Percentiles rank a stretch among this genome's conserved stretches.
phyloP scores from a whole-genome alignment of 768 basidiomycete genomes.

The Leucogyrophana mollusca region DNA sequence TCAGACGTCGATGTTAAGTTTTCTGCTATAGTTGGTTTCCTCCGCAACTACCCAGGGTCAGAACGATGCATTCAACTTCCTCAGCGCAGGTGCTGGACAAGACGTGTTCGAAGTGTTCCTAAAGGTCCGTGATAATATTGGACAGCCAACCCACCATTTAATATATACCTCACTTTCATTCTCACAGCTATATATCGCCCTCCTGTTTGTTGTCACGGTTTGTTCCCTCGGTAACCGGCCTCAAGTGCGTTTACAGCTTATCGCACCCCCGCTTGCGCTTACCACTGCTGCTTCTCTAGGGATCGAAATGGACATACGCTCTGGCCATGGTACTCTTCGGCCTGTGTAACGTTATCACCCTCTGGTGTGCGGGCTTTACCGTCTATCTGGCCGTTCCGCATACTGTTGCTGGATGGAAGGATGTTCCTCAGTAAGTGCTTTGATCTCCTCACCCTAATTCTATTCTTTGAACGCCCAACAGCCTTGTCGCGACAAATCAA shows the following conservation, averaged over 20 bases:
- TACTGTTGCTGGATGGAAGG: constrained; percentile 69
- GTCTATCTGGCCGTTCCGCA: constrained; percentile 85
- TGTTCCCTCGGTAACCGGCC: constrained; percentile 93
- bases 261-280: constrained; percentile 4
- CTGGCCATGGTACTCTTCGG: constrained; percentile 78
- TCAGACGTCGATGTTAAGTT: constrained; percentile 9
- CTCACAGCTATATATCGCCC: constrained; percentile 71
- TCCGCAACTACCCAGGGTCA: constrained; percentile 62
- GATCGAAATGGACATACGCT: constrained; percentile 84
- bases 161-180: constrained; percentile 16
- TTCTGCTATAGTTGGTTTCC: constrained; percentile 61
- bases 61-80: constrained; percentile 79
- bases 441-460: not conserved
- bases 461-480: constrained; percentile 30
- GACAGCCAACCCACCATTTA: not conserved
- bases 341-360: constrained; percentile 71
- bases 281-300: constrained; percentile 35
- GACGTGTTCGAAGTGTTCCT: constrained; percentile 78
- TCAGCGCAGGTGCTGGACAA: constrained; percentile 68
- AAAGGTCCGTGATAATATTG: constrained; percentile 32
- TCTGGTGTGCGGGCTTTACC: constrained; percentile 90
- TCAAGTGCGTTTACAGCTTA: constrained; percentile 36
- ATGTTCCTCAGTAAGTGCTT: constrained; percentile 60
- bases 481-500: constrained; percentile 60
- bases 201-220: constrained; percentile 79